phyloP scores from a whole-genome alignment of 148 eudicot genomes.

The Vaccinium corymbosum region DNA sequence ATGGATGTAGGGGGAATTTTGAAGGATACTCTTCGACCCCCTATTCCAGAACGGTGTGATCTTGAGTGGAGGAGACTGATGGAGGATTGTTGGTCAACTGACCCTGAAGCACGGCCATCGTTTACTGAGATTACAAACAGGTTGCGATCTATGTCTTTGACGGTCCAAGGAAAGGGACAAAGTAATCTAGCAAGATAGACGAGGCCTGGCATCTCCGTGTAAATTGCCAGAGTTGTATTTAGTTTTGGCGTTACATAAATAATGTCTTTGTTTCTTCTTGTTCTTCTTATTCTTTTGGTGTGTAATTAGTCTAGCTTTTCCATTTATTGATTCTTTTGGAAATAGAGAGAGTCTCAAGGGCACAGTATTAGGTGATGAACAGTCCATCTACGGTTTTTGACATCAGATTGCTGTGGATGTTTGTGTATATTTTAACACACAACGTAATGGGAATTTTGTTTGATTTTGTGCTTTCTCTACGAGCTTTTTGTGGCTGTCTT shows the following conservation, averaged over 20 bases:
- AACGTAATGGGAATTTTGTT: not conserved
- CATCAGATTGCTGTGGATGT: not conserved
- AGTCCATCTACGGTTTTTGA: not conserved
- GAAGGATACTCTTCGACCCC: slow-evolving; percentile 81
- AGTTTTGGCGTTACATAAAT: not conserved
- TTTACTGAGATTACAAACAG: slow-evolving; percentile 66
- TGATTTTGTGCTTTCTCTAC: not conserved
- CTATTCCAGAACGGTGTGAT: slow-evolving; percentile 68
- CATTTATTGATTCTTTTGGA: slow-evolving; percentile 27
- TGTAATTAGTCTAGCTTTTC: slow-evolving; percentile 14
- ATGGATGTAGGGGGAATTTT: slow-evolving; percentile 65
- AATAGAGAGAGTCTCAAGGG: not conserved
- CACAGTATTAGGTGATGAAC: not conserved
- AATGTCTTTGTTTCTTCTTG: not conserved
- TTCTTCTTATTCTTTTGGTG: slow-evolving; percentile 1
- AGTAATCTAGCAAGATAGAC: slow-evolving; percentile 30
- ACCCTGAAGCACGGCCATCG: slow-evolving; percentile 69
- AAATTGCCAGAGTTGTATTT: slow-evolving; percentile 6
- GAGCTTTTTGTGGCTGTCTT: not conserved
- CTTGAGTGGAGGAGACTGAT: slow-evolving; percentile 77
- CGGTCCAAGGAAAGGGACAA: slow-evolving; percentile 43
- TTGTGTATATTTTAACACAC: slow-evolving; percentile 7
- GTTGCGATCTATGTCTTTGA: slow-evolving; percentile 52
- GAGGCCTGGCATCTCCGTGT: slow-evolving; percentile 16
- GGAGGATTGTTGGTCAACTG: slow-evolving; percentile 83